A percentile compares a stretch with the other conserved stretches of the same genome.
Evolutionary conservation across 2,329 filamentous ascomycete genomes (phyloP).

Genomic region (Hypomyces perniciosus): DNA sequence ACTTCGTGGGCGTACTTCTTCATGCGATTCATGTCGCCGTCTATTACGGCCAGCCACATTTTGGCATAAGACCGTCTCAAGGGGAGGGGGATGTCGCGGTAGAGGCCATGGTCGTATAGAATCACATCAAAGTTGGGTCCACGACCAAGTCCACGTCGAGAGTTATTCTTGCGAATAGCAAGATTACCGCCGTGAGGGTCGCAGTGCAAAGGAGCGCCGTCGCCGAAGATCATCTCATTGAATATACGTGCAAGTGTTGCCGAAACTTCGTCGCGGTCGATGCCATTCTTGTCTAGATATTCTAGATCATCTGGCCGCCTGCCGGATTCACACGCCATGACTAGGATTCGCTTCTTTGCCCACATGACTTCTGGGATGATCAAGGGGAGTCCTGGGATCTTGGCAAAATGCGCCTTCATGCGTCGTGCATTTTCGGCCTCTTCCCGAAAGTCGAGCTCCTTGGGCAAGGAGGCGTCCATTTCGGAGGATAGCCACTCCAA

Average conservation of each 20-base stretch:
- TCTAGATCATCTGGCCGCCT: constrained; percentile 81
- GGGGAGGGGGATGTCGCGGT: constrained; percentile 78
- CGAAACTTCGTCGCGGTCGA: constrained; percentile 92
- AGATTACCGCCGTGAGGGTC: constrained; percentile 97
- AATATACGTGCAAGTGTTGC: constrained; percentile 86
- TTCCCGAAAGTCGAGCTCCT: constrained; percentile 82
- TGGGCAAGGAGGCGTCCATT: constrained; percentile 84
- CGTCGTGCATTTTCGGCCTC: constrained; percentile 81
- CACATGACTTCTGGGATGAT: constrained; percentile 86
- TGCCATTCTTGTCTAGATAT: constrained; percentile 77
- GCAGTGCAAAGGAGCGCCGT: constrained; percentile 83
- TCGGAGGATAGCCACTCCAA: constrained; percentile 91
- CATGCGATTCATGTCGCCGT: constrained; percentile 81
- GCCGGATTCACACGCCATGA: constrained; percentile 91
- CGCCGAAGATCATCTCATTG: constrained; percentile 99
- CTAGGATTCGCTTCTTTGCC: constrained; percentile 81
- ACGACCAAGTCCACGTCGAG: constrained; percentile 42
- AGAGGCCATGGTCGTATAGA: constrained; percentile 93
- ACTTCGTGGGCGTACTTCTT: constrained; percentile 83
- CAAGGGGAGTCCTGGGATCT: constrained; percentile 68
- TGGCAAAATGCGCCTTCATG: constrained; percentile 73
- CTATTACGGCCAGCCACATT: constrained; percentile 93
- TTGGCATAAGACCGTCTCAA: constrained; percentile 87
- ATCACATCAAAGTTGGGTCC: constrained; percentile 86
- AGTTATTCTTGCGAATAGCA: constrained; percentile 73